Base-by-base conservation (phyloP, 73 alveolate genomes). In the Paramecium bursaria region DNA sequence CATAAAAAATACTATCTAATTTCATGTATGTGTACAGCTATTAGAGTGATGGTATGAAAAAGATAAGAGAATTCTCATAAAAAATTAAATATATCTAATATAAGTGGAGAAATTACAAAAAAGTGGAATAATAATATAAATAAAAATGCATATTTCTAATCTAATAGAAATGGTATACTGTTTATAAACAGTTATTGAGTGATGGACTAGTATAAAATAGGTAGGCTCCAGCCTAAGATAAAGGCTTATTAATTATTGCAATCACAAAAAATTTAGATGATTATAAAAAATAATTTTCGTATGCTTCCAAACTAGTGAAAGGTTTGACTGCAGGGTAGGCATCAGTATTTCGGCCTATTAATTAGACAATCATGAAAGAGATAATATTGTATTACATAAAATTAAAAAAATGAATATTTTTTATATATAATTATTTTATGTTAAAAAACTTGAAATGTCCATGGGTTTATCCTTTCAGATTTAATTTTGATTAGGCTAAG, bases 331-430 rank as follows among this genome's bases (percentile, higher is more conserved):
- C 35, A 15, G 82, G 82, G 9, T 2, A 9, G 0, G 44, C 53
- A 39, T 39, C 5, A 39, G 35, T 67, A 35, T 67, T 67, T 67
- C 33, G 82, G 27, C 82, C 82, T 2, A 35, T 67, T 35, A 67
- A n/a, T 67, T 39, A 67, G 33, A 22, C n/a, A n/a, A 67, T 67
- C 27, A 67, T 67, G 55, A 67, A 67, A 44, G 82, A 67, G 7
- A 67, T 67, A 7, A 67, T 67, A 39, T 39, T 39, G 11, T 39
- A 7, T 39, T 39, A 39, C 11, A 39, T 39, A 11, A 11, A 39
- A 39, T 39, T 11, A 39, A 7, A 39, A 39, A 39, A 39, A 11
- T 7, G 11, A 39, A 39, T 39, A n/a, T n/a, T n/a, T n/a, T n/a
- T n/a, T n/a, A n/a, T n/a, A n/a, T n/a, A n/a, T n/a, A n/a, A n/a